phyloP scores from a whole-genome alignment of 129 eudicot genomes.

The Flaveria linearis region DNA sequence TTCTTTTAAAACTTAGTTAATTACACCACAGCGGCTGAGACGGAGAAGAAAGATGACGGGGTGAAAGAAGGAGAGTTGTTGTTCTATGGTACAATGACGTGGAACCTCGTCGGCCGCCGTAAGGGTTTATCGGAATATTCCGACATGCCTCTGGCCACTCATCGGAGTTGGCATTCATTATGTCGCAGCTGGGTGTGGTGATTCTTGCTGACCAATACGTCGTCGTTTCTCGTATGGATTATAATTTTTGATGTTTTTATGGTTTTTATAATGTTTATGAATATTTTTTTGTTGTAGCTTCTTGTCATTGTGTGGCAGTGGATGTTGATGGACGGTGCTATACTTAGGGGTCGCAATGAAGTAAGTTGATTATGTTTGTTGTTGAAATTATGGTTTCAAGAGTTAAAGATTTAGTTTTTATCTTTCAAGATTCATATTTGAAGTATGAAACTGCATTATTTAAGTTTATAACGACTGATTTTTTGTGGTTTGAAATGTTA shows the following conservation, averaged over 20 bases:
- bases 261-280: constrained; percentile 1
- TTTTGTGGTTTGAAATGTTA: constrained; percentile 10
- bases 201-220: background rate
- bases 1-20: too few relatives aligned
- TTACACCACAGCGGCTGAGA: constrained; percentile 38
- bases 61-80: constrained; percentile 76
- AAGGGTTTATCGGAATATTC: constrained; percentile 53
- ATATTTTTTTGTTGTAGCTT: constrained; percentile 45
- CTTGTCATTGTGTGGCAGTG: constrained; percentile 93
- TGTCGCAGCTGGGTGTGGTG: constrained; percentile 92
- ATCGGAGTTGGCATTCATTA: constrained; percentile 79
- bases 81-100: constrained; percentile 76
- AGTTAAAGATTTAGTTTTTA: background rate
- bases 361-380: constrained; percentile 34
- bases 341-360: constrained; percentile 95
- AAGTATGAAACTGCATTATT: too few relatives aligned
- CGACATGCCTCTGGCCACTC: constrained; percentile 83
- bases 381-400: background rate
- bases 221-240: background rate
- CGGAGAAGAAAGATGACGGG: constrained; percentile 44
- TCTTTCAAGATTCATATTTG: background rate
- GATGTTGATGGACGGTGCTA: constrained; percentile 94
- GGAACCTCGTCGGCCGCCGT: constrained; percentile 73
- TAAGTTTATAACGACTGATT: too few relatives aligned
- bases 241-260: background rate